Conservation (phyloP, 2,329 filamentous ascomycete species). For the Pseudogymnoascus sp. region DNA sequence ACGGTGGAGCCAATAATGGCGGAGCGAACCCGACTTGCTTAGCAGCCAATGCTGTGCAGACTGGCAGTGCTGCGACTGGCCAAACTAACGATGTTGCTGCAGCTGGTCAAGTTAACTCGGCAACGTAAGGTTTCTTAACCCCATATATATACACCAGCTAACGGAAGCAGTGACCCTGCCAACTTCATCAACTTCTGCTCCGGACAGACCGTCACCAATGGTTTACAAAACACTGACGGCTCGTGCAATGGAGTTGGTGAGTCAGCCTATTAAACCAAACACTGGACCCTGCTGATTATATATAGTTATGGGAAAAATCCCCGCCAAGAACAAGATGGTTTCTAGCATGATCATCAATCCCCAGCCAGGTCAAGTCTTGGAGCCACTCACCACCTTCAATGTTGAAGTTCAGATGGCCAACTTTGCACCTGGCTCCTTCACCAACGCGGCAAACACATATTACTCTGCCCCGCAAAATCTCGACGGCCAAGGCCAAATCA, state of each 20-base stretch:
- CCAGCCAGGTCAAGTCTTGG: constrained; percentile 24
- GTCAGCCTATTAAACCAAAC: background rate
- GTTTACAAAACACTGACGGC: constrained; percentile 47
- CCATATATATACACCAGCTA: constrained; percentile 15
- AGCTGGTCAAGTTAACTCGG: constrained; percentile 23
- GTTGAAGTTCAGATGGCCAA: constrained; percentile 31
- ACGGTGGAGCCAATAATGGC: constrained; percentile 18
- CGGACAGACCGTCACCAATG: constrained; percentile 46
- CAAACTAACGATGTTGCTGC: constrained; percentile 34
- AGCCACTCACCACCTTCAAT: constrained; percentile 22
- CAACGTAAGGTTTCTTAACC: constrained; percentile 24
- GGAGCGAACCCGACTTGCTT: constrained; percentile 34
- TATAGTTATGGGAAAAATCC: constrained; percentile 29
- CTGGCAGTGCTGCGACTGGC: constrained; percentile 34
- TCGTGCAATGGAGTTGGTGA: constrained; percentile 47
- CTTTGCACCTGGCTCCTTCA: constrained; percentile 34
- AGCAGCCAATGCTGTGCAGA: constrained; percentile 24
- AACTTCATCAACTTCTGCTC: constrained; percentile 27
- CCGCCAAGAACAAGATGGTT: constrained; percentile 27
- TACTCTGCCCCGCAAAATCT: constrained; percentile 34
- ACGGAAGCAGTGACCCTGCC: constrained; percentile 38
- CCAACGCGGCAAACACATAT: constrained; percentile 33
- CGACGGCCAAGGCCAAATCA: constrained; percentile 26
- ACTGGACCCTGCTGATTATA: background rate
- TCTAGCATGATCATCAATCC: constrained; percentile 26